Conservation (phyloP, 345 rosid species). For the Rhizophora apiculata region DNA sequence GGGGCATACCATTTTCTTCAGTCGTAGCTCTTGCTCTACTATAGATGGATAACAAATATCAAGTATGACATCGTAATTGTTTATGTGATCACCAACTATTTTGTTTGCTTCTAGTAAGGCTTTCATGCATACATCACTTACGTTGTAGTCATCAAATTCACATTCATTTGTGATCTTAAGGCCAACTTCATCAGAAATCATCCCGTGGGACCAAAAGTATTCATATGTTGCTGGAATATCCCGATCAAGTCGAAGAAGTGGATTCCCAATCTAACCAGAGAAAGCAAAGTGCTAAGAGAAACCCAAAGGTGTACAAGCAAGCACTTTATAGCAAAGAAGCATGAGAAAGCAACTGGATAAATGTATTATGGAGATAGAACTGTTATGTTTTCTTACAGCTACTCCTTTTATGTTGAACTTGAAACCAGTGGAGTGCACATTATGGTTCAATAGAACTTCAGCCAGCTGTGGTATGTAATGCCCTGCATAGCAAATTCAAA, state of each 20-base stretch:
- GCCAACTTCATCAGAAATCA: constrained; percentile 92
- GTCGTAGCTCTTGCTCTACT: constrained; percentile 78
- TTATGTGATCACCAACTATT: constrained; percentile 59
- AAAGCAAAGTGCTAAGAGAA: not conserved
- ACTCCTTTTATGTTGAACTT: constrained; percentile 89
- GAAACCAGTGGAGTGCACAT: constrained; percentile 53
- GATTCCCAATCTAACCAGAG: constrained; percentile 73
- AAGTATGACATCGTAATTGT: constrained; percentile 73
- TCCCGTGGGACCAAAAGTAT: constrained; percentile 92
- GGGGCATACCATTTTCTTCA: constrained; percentile 58
- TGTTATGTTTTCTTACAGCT: constrained; percentile 60
- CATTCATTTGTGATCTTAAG: constrained; percentile 67
- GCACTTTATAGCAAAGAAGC: too few relatives aligned
- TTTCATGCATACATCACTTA: constrained; percentile 40
- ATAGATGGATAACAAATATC: constrained; percentile 84
- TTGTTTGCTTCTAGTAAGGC: constrained; percentile 49
- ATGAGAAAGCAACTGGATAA: too few relatives aligned
- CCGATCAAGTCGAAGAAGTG: constrained; percentile 73
- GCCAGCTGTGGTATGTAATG: constrained; percentile 93
- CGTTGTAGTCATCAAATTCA: constrained; percentile 75
- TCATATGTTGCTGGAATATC: constrained; percentile 71
- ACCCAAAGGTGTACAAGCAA: too few relatives aligned
- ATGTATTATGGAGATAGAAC: not conserved
- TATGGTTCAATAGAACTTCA: constrained; percentile 62
- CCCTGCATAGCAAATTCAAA: constrained; percentile 40